phyloP scores from a whole-genome alignment of 106 monocot species.

The Dendrobium nobile region DNA sequence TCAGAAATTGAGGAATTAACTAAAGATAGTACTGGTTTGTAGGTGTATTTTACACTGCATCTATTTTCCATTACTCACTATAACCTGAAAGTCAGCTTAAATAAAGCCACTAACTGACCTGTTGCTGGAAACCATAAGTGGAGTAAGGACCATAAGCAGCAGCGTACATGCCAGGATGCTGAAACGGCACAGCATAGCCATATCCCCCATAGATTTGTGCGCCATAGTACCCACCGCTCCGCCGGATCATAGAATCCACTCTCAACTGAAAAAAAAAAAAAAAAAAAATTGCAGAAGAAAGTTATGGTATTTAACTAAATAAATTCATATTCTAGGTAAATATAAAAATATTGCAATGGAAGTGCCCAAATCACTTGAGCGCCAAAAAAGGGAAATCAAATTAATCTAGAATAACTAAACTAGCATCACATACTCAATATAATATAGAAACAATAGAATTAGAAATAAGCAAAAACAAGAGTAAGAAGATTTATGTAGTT shows the following conservation, averaged over 20 bases:
- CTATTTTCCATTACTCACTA: neutral
- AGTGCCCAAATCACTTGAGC: too few relatives aligned
- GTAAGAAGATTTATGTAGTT: too few relatives aligned
- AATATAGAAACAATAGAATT: too few relatives aligned
- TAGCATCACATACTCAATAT: too few relatives aligned
- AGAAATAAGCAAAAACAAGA: too few relatives aligned
- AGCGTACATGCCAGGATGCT: slow-evolving; percentile 11
- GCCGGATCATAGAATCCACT: slow-evolving; percentile 1
- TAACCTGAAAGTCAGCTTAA: neutral
- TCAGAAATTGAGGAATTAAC: neutral
- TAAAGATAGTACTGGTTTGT: slow-evolving; percentile 1
- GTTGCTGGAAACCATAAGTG: slow-evolving; percentile 11
- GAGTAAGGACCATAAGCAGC: slow-evolving; percentile 9
- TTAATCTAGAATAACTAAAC: too few relatives aligned
- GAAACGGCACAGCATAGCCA: slow-evolving; percentile 6
- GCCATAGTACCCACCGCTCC: slow-evolving; percentile 7
- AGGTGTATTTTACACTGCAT: neutral
- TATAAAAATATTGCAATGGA: neutral
- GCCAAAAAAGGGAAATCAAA: too few relatives aligned
- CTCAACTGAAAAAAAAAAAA: neutral
- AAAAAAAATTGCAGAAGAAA: neutral
- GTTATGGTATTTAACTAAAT: neutral
- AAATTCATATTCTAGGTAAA: neutral
- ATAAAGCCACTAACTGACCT: neutral
- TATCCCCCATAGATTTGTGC: slow-evolving; percentile 8